Evolutionary conservation across 2,329 filamentous ascomycete genomes (phyloP).

Genomic region (Cordyceps cateniannulata): DNA sequence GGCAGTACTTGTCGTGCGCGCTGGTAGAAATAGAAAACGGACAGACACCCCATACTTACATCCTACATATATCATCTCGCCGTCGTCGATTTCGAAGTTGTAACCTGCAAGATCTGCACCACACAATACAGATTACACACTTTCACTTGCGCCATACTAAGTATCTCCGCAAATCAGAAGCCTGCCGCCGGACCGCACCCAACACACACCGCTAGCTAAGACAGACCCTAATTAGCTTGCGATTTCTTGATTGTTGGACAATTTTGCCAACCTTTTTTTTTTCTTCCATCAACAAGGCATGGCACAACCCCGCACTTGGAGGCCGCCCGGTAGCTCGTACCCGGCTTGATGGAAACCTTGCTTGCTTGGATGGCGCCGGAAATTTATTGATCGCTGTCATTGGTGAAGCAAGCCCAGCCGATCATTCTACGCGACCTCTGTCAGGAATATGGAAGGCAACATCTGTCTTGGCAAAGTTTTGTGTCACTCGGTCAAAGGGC

Average conservation of each 20-base stretch:
- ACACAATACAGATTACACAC: background rate
- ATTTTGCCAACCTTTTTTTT: background rate
- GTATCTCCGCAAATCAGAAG: background rate
- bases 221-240: background rate
- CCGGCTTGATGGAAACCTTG: background rate
- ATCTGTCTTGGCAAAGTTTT: background rate
- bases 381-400: background rate
- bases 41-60: background rate
- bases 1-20: background rate
- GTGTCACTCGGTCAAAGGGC: background rate
- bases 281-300: background rate
- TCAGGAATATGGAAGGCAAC: background rate
- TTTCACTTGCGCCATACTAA: background rate
- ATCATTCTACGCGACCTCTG: background rate
- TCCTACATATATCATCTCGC: background rate
- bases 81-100: background rate
- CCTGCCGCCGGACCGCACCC: background rate
- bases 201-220: background rate
- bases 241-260: too few species aligned
- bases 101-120: background rate
- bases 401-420: background rate
- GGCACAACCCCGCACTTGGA: constrained; percentile 9
- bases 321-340: background rate
- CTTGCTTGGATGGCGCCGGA: background rate
- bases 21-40: background rate